These are phyloP conservation scores for Cordyceps fumosorosea DNA, from an alignment of 2,329 filamentous ascomycete species.

Conservation along the genomic window DNA sequence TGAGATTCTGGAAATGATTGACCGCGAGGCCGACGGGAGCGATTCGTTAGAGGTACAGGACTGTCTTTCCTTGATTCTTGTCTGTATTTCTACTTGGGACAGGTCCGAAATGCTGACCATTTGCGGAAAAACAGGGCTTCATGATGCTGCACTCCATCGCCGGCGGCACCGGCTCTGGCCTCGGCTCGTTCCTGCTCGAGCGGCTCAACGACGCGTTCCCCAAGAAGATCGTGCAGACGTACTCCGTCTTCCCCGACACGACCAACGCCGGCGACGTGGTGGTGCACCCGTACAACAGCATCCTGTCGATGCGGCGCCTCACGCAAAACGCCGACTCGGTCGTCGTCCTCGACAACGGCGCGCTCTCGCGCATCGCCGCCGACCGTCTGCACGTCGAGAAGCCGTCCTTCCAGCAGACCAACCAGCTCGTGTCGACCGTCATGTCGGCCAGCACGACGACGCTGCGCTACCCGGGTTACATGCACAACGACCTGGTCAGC, in stretches of 20 bases:
- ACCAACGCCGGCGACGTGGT: slow-evolving; percentile 84
- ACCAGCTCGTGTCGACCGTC: slow-evolving; percentile 92
- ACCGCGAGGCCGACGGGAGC: slow-evolving; percentile 94
- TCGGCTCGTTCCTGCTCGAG: slow-evolving; percentile 92
- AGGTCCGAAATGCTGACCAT: too few relatives aligned
- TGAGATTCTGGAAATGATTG: slow-evolving; percentile 99
- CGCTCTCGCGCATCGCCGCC: slow-evolving; percentile 85
- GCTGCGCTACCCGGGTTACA: slow-evolving; percentile 93
- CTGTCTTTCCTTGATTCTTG: too few relatives aligned
- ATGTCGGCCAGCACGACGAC: slow-evolving; percentile 98
- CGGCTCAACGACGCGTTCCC: slow-evolving; percentile 94
- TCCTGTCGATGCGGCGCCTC: slow-evolving; percentile 82
- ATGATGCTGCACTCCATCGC: slow-evolving; percentile 99
- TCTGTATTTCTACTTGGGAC: background rate
- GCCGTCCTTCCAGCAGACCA: slow-evolving; percentile 94
- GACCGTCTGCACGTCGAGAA: slow-evolving; percentile 92
- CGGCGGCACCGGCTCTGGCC: slow-evolving; percentile 90
- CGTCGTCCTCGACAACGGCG: slow-evolving; percentile 93
- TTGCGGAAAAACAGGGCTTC: slow-evolving; percentile 58
- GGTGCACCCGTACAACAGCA: slow-evolving; percentile 96
- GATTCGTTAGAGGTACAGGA: slow-evolving; percentile 78
- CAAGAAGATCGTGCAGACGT: slow-evolving; percentile 98
- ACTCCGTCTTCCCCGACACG: slow-evolving; percentile 95
- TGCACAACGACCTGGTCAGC: slow-evolving; percentile 98
- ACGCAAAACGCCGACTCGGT: slow-evolving; percentile 97